Conservation (phyloP, 345 rosid species). For the Fremontodendron californicum region DNA sequence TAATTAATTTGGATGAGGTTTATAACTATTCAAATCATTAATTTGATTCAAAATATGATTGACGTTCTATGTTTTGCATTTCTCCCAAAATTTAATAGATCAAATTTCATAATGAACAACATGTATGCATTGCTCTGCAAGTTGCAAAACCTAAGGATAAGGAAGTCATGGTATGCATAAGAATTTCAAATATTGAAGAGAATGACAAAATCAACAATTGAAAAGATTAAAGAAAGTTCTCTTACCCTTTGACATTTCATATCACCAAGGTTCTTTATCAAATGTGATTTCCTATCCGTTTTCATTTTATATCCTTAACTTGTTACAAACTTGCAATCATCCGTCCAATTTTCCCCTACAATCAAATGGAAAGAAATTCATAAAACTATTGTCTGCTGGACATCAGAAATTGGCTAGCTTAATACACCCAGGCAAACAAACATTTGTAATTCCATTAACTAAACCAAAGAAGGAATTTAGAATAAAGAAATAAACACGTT, state of each 20-base stretch:
- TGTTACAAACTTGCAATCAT: background rate
- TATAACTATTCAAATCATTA: background rate
- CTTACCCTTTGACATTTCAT: constrained; percentile 43
- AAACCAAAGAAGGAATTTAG: background rate
- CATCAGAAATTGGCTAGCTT: background rate
- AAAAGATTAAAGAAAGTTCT: background rate
- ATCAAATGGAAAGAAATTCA: constrained; percentile 1
- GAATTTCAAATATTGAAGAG: background rate
- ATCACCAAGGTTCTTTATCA: constrained; percentile 28
- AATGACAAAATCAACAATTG: background rate
- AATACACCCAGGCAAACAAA: background rate
- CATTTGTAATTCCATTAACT: background rate
- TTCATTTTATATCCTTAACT: constrained; percentile 28
- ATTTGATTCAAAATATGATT: background rate
- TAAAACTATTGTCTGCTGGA: background rate
- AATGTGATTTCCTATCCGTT: constrained; percentile 28
- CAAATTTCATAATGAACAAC: background rate
- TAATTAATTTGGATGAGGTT: background rate
- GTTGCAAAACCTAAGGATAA: background rate
- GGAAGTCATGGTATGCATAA: background rate
- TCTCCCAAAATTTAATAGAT: background rate
- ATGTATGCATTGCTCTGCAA: background rate
- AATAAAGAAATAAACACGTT: background rate
- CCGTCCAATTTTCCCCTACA: background rate
- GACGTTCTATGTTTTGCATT: background rate